Evolutionary conservation across 140 eudicot species (phyloP), one percentile per base, ranked within the genome.

Genomic region (Erigeron philadelphicus): DNA sequence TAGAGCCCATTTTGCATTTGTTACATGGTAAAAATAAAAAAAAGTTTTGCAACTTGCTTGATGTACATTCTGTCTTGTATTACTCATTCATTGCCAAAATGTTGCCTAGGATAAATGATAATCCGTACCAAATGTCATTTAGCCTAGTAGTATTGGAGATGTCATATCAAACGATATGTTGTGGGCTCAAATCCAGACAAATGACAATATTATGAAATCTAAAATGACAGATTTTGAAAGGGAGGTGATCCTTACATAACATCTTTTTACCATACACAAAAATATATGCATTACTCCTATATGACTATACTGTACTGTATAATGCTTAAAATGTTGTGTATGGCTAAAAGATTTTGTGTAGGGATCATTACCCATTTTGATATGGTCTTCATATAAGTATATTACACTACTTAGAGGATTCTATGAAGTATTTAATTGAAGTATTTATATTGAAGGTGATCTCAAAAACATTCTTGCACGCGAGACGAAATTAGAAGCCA

Each of bases 401-500:
- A 41, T 7, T 12, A 10, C 41, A 73, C 43, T 42, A 47, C 6
- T 54, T 7, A 57, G 9, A 66, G 46, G 46, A 17, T 47, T 10
- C 3, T 38, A 62, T 38, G 21, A 75, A 11, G 25, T 21, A 21
- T 21, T 21, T 21, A 0, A 38, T 65, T 44, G 50, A 63, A 21
- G 47, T 25, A 31, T 16, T 43, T 11, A 53, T 56, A 57, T 49
- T 61, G 64, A 77, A 80, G 85, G 88, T 10, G 76, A 80, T 48
- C 67, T 80, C 6, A 84, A 80, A 52, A 72, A 48, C 67, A 66
- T 77, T 71, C 83, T 84, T 61, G 43, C 76, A 9, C 64, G 59
- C 1, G 72, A 77, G 68, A 78, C 75, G 11, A 78, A 78, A 11
- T 65, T 84, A 69, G 80, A 80, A 58, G 72, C 76, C 43, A 75